Percentiles rank a stretch among this genome's conserved stretches.
Conservation (phyloP, 371 early-diverging fungal genomes). For the Funneliformis caledonium region DNA sequence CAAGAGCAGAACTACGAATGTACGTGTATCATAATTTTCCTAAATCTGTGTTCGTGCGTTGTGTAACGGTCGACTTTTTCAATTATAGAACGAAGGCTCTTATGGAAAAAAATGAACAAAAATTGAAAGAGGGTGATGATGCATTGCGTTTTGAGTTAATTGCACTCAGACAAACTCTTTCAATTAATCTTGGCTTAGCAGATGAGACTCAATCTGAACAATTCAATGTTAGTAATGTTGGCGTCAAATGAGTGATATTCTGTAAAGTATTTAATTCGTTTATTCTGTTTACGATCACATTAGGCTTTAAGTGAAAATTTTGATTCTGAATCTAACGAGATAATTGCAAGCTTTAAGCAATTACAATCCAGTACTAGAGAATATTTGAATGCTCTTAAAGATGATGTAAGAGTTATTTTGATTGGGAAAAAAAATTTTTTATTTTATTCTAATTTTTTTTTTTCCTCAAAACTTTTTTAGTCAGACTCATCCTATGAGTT, state of each 20-base stretch:
- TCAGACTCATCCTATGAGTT: constrained; percentile 47
- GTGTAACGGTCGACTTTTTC: not conserved
- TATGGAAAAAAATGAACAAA: constrained; percentile 46
- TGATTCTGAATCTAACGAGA: constrained; percentile 41
- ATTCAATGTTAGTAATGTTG: not conserved
- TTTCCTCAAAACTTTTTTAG: not conserved
- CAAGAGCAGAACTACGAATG: constrained; percentile 47
- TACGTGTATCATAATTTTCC: constrained; percentile 37
- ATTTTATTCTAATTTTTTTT: not conserved
- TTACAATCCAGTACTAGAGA: constrained; percentile 49
- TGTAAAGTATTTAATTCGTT: not conserved
- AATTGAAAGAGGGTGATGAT: constrained; percentile 46
- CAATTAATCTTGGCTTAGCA: constrained; percentile 52
- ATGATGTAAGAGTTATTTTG: constrained; percentile 42
- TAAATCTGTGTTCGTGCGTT: not conserved
- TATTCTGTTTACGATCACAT: not conserved
- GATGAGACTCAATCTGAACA: constrained; percentile 34
- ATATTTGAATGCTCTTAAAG: constrained; percentile 48
- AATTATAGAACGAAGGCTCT: constrained; percentile 46
- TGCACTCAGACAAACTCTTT: constrained; percentile 51
- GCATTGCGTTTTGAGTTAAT: constrained; percentile 50
- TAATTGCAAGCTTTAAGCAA: constrained; percentile 47
- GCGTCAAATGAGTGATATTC: not conserved
- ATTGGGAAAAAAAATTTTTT: not conserved
- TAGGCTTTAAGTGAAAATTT: constrained; percentile 32